Percentiles rank a stretch among this genome's conserved stretches.
Conservation (phyloP, 257 asterid genomes). For the Plantago ovata region DNA sequence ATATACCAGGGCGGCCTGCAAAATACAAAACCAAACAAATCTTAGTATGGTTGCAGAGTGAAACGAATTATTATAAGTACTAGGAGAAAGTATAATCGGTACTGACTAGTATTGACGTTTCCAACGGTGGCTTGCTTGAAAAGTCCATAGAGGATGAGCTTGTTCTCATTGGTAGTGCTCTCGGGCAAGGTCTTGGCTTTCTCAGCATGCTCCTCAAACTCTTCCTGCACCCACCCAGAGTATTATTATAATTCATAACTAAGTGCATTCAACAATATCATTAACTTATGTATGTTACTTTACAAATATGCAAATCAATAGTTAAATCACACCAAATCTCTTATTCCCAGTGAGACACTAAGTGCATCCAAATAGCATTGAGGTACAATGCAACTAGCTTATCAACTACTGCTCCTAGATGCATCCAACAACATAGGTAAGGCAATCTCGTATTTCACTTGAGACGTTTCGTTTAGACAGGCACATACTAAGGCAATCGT, state of each 20-base stretch:
- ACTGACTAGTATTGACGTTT: slow-evolving; percentile 68
- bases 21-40: slow-evolving; percentile 8
- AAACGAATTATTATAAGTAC: background rate
- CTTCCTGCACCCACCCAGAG: slow-evolving; percentile 52
- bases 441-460: no score
- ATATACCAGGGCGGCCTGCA: slow-evolving; percentile 90
- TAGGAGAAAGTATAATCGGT: background rate
- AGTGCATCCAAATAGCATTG: background rate
- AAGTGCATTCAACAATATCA: background rate
- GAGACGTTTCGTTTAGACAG: no score
- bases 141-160: slow-evolving; percentile 81
- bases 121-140: slow-evolving; percentile 85
- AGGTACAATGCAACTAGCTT: no score
- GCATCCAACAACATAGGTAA: no score
- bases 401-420: no score
- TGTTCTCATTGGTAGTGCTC: slow-evolving; percentile 55
- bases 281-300: background rate
- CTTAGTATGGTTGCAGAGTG: background rate
- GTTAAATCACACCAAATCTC: background rate
- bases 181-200: slow-evolving; percentile 85
- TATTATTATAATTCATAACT: background rate
- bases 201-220: slow-evolving; percentile 84
- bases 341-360: no score
- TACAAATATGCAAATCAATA: background rate
- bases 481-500: no score